phyloP scores from a whole-genome alignment of 2,329 filamentous ascomycete genomes.

The Didymella keratinophila region DNA sequence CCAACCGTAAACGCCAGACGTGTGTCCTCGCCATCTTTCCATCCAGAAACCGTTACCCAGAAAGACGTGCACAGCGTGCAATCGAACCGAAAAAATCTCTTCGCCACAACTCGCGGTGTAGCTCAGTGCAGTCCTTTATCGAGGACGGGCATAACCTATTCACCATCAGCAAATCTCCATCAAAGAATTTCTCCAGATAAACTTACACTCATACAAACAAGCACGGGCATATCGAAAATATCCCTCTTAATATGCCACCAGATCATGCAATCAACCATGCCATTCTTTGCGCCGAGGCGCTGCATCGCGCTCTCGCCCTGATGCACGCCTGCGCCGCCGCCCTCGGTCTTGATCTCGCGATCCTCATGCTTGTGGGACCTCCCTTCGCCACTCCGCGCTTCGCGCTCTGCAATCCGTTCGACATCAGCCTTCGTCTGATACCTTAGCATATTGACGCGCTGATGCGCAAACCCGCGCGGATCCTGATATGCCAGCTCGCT shows the following conservation, averaged over 20 bases:
- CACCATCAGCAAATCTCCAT: background rate
- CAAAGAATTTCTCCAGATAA: no score
- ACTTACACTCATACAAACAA: conserved; percentile 98
- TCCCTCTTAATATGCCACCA: conserved; percentile 98
- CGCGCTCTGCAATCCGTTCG: conserved; percentile 38
- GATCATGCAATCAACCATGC: conserved; percentile 92
- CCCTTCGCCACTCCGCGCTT: background rate
- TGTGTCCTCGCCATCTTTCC: background rate
- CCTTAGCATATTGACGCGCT: conserved; percentile 85
- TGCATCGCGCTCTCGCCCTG: conserved; percentile 80
- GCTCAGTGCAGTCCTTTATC: conserved; percentile 34
- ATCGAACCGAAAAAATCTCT: no score
- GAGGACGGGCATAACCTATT: conserved; percentile 44
- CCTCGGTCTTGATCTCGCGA: conserved; percentile 42
- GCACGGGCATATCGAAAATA: conserved; percentile 97
- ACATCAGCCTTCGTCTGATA: conserved; percentile 67
- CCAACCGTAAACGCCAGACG: conserved; percentile 8
- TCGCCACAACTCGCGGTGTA: background rate
- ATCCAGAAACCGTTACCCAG: conserved; percentile 5
- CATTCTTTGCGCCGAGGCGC: conserved; percentile 79
- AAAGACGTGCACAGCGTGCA: background rate
- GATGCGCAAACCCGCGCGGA: conserved; percentile 82
- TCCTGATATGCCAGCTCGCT: conserved; percentile 91
- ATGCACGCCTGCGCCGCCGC: conserved; percentile 34
- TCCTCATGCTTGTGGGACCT: conserved; percentile 3